phyloP scores from a whole-genome alignment of 345 rosid species.

The Syzygium grande region DNA sequence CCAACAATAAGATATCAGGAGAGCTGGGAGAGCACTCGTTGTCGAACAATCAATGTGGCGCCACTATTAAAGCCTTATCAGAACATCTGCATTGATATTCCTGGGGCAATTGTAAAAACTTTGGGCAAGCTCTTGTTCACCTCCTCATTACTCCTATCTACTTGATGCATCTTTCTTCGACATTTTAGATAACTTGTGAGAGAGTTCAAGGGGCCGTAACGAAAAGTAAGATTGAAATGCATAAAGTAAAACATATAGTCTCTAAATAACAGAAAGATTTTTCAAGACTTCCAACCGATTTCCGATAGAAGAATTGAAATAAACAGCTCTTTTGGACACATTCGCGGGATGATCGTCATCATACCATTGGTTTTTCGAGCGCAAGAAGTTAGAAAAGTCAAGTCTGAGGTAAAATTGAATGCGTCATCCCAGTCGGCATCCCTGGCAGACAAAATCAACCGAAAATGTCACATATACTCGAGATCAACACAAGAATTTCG shows the following conservation, averaged over 20 bases:
- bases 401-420: slow-evolving; percentile 65
- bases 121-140: background rate
- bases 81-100: background rate
- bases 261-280: background rate
- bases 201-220: background rate
- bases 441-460: slow-evolving; percentile 19
- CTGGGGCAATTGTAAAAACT: background rate
- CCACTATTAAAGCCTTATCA: background rate
- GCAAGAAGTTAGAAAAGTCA: slow-evolving; percentile 53
- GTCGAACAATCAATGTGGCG: background rate
- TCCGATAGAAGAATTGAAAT: background rate
- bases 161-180: background rate
- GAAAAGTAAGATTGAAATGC: background rate
- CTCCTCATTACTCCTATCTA: background rate
- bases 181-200: background rate
- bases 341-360: background rate
- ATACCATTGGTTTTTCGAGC: slow-evolving; percentile 55
- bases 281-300: background rate
- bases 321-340: background rate
- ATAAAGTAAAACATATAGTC: background rate
- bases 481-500: background rate
- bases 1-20: background rate
- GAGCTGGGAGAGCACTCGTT: background rate
- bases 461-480: background rate
- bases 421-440: slow-evolving; percentile 80